A percentile compares a stretch with the other conserved stretches of the same genome.
Conservation (phyloP, 2,329 filamentous ascomycete species). For the Aspergillus costaricaensis region DNA sequence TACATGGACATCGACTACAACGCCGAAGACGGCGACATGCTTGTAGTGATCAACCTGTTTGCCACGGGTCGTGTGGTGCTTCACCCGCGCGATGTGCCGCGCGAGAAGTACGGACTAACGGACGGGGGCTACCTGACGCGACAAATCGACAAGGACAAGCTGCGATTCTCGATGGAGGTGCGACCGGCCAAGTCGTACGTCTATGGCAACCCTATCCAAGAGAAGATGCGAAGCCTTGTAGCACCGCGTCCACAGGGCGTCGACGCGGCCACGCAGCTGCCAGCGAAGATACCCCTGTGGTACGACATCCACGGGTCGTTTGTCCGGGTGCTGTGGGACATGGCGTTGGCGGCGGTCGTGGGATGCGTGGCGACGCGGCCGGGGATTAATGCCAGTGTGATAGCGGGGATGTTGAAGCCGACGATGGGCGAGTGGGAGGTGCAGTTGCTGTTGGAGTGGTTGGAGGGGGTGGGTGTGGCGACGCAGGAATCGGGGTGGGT, state of each 20-base stretch:
- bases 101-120: conserved; percentile 49
- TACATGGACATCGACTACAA: conserved; percentile 37
- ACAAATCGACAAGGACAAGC: conserved; percentile 46
- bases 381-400: conserved; percentile 37
- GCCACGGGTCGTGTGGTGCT: conserved; percentile 39
- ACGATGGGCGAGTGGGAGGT: conserved; percentile 47
- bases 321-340: conserved; percentile 44
- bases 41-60: conserved; percentile 47
- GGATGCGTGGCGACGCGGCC: conserved; percentile 46
- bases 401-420: conserved; percentile 43
- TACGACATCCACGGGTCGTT: conserved; percentile 49
- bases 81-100: conserved; percentile 42
- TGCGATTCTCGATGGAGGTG: conserved; percentile 48
- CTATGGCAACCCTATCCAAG: conserved; percentile 41
- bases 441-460: conserved; percentile 44
- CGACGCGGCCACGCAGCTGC: conserved; percentile 3
- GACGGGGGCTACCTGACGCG: conserved; percentile 50
- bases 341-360: conserved; percentile 44
- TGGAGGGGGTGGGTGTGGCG: conserved; percentile 31
- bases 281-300: conserved; percentile 49
- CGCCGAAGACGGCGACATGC: conserved; percentile 47
- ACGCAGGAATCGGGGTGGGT: conserved; percentile 30
- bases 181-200: conserved; percentile 40
- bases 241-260: conserved; percentile 28
- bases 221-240: conserved; percentile 19